Conservation (phyloP, 2,329 filamentous ascomycete genomes). For the Purpureocillium takamizusanense region DNA sequence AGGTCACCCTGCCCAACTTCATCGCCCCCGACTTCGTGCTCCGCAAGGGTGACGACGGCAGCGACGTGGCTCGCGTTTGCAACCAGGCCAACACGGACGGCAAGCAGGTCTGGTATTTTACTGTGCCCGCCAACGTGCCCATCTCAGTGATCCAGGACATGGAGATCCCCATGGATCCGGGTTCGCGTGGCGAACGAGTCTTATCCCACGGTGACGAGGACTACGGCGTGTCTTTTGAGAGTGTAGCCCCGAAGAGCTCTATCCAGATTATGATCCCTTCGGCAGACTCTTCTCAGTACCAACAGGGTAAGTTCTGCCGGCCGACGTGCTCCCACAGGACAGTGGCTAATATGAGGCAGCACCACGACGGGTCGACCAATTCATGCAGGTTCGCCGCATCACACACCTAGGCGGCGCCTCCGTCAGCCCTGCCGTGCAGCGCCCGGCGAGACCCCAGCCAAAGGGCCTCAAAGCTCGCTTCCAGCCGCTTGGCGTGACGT, state of each 20-base stretch:
- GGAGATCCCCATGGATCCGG: conserved; percentile 48
- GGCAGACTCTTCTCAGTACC: conserved; percentile 43
- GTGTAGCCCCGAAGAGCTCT: conserved; percentile 36
- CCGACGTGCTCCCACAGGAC: conserved; percentile 5
- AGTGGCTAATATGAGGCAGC: conserved; percentile 11
- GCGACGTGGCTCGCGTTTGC: conserved; percentile 46
- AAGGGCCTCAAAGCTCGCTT: conserved; percentile 59
- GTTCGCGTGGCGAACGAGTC: conserved; percentile 41
- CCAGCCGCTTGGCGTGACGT: conserved; percentile 51
- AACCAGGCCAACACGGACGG: conserved; percentile 50
- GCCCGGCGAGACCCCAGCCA: conserved; percentile 53
- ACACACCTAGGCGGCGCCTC: conserved; percentile 39
- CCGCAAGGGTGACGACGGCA: conserved; percentile 34
- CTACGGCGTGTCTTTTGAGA: conserved; percentile 51
- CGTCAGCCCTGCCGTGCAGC: conserved; percentile 36
- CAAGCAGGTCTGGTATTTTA: conserved; percentile 77
- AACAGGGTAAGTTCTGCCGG: conserved; percentile 33
- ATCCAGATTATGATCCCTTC: conserved; percentile 55
- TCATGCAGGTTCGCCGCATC: conserved; percentile 57
- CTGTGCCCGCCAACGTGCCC: conserved; percentile 60
- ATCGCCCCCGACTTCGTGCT: conserved; percentile 44
- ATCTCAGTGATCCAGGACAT: conserved; percentile 58
- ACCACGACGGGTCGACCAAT: conserved; percentile 40
- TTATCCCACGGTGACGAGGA: conserved; percentile 55
- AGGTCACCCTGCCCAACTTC: conserved; percentile 33